Conservation (phyloP, 495 filamentous ascomycete genomes). For the Aspergillus affinis region DNA sequence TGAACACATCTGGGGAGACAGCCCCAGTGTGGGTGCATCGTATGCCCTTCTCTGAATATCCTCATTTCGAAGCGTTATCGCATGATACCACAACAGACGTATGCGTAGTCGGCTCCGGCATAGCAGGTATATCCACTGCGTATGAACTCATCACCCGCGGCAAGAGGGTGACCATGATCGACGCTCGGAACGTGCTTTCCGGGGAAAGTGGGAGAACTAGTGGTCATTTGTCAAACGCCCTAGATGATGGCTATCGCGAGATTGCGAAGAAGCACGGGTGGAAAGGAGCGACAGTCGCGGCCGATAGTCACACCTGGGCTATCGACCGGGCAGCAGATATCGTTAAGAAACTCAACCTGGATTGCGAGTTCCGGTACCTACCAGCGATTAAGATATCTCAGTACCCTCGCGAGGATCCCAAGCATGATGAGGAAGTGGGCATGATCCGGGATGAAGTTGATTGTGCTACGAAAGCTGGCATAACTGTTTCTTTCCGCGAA, state of each 20-base stretch:
- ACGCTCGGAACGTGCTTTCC: constrained; percentile 52
- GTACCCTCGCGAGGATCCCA: constrained; percentile 31
- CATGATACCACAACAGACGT: constrained; percentile 41
- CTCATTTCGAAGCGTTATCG: constrained; percentile 42
- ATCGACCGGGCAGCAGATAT: constrained; percentile 51
- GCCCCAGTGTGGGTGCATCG: constrained; percentile 54
- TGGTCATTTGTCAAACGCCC: constrained; percentile 53
- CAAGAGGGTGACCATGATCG: constrained; percentile 48
- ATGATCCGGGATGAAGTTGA: constrained; percentile 41
- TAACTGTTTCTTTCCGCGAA: constrained; percentile 41
- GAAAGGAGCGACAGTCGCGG: constrained; percentile 46
- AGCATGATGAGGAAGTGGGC: constrained; percentile 40
- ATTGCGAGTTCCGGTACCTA: constrained; percentile 55
- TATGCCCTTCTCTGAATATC: constrained; percentile 47
- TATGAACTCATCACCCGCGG: constrained; percentile 56
- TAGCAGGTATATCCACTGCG: constrained; percentile 52
- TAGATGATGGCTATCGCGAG: constrained; percentile 52
- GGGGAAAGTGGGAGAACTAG: constrained; percentile 55
- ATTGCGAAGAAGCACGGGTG: constrained; percentile 53
- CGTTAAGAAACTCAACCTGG: constrained; percentile 44
- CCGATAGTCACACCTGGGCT: constrained; percentile 56
- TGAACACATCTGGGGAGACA: constrained; percentile 49
- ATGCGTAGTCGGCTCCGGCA: constrained; percentile 55
- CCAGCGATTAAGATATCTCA: constrained; percentile 46
- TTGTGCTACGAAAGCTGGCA: constrained; percentile 39